Evolutionary conservation across 1,139 yeast species (phyloP), one percentile per base, ranked within the genome.

Genomic region (Candida sojae): DNA sequence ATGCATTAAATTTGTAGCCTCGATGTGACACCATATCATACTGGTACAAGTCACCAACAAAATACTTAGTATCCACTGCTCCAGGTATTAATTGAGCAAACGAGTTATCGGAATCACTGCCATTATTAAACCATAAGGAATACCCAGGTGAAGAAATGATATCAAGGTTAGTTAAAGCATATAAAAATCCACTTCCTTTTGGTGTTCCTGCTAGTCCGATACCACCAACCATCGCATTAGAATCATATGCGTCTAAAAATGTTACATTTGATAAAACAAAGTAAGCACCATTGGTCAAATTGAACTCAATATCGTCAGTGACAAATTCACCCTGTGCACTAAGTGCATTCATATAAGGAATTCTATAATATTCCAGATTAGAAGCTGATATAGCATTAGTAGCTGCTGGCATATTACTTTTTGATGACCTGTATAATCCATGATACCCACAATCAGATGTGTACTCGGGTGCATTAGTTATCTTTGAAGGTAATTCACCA

Each of bases 11-110:
- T 51, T 76, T 71, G 10, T 49, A 48, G 5, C 72, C 75, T 3
- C 51, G 49, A 42, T 58, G 52, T 2, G 86, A 80, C 2, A 84
- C 58, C 58, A 77, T 75, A 42, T 78, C 73, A 57, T 75, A 84
- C 39, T 68, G 62, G 37, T 73, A 73, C 8, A 84, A 61, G 30
- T 73, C 70, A 0, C 83, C 87, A 2, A 58, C 54, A 53, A 62
- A 79, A 46, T 72, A 71, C 39, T 69, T 64, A 7, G 71, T 65
- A 56, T 83, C 80, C 7, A 86, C 80, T 2, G 79, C 81, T 11
- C 92, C 92, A 1, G 85, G 70, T n/a, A 84, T 60, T 17, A 86
- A 59, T 44, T 67, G 66, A 9, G 82, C 83, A 23, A 60, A 39
- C 38, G 61, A 54, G 31, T 49, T 44, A 32, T 53, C 54, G 26